A percentile compares a stretch with the other conserved stretches of the same genome.
These are phyloP conservation scores for Mollisiaceae sp. DNA, from an alignment of 2,329 filamentous ascomycete species.

Conservation along the genomic window DNA sequence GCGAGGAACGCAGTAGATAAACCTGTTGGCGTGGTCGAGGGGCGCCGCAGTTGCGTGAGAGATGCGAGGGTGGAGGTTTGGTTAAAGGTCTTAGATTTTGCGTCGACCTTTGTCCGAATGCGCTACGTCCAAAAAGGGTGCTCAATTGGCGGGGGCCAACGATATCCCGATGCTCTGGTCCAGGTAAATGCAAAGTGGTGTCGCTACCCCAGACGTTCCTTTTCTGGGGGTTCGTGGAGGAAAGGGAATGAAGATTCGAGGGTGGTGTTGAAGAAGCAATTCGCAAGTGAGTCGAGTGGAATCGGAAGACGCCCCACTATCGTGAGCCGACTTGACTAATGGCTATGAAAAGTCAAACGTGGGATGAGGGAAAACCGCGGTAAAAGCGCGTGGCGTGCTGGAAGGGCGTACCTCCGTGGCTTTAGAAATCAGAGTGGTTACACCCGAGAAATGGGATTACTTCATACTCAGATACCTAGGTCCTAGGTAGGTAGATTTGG, in stretches of 20 bases:
- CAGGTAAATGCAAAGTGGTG: not conserved
- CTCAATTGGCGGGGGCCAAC: not conserved
- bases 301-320: conserved; percentile 7
- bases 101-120: not conserved
- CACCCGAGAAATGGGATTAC: not conserved
- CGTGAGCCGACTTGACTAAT: conserved; percentile 3
- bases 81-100: not conserved
- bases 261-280: conserved; percentile 9
- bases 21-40: not conserved
- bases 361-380: conserved; percentile 11
- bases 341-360: not conserved
- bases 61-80: not conserved
- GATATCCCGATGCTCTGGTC: not conserved
- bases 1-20: not conserved
- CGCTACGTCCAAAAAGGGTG: not conserved
- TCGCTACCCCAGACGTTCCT: not conserved
- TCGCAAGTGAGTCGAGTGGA: conserved; percentile 6
- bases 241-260: not conserved
- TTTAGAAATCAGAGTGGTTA: not conserved
- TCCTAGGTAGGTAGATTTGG: too few relatives aligned
- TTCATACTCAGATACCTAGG: too few relatives aligned
- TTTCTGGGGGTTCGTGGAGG: not conserved
- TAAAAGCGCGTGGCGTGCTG: not conserved
- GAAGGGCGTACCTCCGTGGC: not conserved
- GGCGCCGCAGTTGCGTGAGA: not conserved